Evolutionary conservation across 345 rosid genomes (phyloP).

Genomic region (Ceriops zippeliana): DNA sequence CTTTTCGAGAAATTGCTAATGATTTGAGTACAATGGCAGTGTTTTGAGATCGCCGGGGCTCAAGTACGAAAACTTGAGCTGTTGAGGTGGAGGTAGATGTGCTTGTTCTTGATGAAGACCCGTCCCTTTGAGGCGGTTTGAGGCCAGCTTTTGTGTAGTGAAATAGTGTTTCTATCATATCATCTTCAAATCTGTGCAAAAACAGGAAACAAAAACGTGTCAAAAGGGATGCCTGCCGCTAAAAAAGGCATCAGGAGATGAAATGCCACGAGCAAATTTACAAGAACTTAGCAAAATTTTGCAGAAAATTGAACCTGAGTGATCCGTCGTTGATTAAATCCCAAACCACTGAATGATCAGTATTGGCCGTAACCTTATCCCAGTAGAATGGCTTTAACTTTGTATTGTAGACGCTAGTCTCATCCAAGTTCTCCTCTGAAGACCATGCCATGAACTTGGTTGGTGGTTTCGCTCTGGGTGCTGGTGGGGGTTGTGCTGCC

Average conservation of each 20-base stretch:
- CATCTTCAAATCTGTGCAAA: conserved; percentile 48
- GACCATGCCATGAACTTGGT: conserved; percentile 20
- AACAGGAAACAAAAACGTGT: conserved; percentile 5
- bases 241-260: neutral
- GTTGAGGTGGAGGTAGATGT: conserved; percentile 21
- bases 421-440: conserved; percentile 24
- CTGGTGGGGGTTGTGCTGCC: conserved; percentile 31
- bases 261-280: neutral
- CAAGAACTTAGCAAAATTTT: neutral
- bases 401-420: conserved; percentile 26
- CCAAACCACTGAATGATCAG: conserved; percentile 68
- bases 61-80: conserved; percentile 46
- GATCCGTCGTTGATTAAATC: conserved; percentile 58
- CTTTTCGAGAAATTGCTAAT: conserved; percentile 35
- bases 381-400: conserved; percentile 60
- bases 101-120: conserved; percentile 17
- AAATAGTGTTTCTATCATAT: conserved; percentile 44
- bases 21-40: conserved; percentile 55
- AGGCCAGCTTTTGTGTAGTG: conserved; percentile 30
- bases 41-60: conserved; percentile 54
- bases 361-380: conserved; percentile 56
- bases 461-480: conserved; percentile 25
- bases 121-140: conserved; percentile 14
- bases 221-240: neutral
- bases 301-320: conserved; percentile 35